A percentile compares a stretch with the other conserved stretches of the same genome.
phyloP scores from a whole-genome alignment of 345 rosid species.

The Corchorus capsularis region DNA sequence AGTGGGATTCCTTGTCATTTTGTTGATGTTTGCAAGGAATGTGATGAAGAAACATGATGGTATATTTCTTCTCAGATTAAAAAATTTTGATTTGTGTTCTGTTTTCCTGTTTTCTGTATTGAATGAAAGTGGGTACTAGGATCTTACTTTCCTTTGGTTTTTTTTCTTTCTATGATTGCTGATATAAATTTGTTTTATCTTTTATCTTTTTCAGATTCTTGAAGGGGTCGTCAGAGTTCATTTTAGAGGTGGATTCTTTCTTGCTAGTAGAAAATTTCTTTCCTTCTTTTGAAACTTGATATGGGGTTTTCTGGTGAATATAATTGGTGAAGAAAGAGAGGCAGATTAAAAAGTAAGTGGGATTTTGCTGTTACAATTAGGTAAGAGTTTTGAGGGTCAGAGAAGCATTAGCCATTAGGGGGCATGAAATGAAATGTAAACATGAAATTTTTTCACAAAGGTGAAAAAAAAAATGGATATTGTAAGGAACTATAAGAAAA shows the following conservation, averaged over 20 bases:
- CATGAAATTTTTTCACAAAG: conserved; percentile 29
- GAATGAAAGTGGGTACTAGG: not conserved
- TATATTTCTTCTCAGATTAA: conserved; percentile 25
- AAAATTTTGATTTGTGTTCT: not conserved
- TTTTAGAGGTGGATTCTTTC: conserved; percentile 29
- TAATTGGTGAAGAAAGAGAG: conserved; percentile 30
- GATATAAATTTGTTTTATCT: not conserved
- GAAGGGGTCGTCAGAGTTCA: conserved; percentile 20
- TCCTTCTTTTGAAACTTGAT: conserved; percentile 18
- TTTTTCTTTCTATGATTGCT: not conserved
- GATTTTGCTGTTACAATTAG: conserved; percentile 23
- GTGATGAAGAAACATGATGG: conserved; percentile 85
- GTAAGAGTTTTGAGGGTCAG: conserved; percentile 22
- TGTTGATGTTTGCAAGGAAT: conserved; percentile 74
- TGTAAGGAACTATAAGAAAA: not conserved
- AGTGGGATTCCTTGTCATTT: conserved; percentile 83
- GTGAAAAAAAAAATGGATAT: conserved; percentile 20
- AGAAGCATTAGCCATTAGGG: conserved; percentile 9
- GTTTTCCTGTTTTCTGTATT: not conserved
- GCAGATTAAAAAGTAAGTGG: conserved; percentile 16
- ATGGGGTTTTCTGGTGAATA: conserved; percentile 17
- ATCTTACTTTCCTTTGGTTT: not conserved
- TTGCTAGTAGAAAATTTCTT: conserved; percentile 2
- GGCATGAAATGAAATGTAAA: conserved; percentile 11
- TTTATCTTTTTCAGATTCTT: not conserved